Evolutionary conservation across 768 basidiomycete species (phyloP).

Genomic region (Lentinus tigrinus): DNA sequence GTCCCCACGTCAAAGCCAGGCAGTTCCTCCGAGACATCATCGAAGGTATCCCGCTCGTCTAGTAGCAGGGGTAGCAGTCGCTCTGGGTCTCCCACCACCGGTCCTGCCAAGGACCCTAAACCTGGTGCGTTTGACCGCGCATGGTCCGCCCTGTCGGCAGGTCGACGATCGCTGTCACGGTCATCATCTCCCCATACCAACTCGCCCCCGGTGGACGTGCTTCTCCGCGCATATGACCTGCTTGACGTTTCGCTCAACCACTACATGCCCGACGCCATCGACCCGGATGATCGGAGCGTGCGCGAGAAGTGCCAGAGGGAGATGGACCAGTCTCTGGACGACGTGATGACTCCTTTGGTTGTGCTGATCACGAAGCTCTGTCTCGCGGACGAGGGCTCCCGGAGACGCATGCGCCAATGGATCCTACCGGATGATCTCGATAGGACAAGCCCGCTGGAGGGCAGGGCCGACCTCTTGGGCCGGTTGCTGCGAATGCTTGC

Average conservation of each 20-base stretch:
- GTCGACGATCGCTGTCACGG: conserved; percentile 41
- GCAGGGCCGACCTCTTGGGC: conserved; percentile 72
- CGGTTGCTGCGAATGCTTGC: conserved; percentile 74
- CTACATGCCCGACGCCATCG: conserved; percentile 65
- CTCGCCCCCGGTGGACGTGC: conserved; percentile 44
- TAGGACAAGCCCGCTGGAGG: conserved; percentile 72
- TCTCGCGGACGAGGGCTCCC: conserved; percentile 56
- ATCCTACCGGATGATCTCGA: conserved; percentile 80
- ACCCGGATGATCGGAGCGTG: conserved; percentile 64
- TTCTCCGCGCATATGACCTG: conserved; percentile 66
- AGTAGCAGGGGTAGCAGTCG: conserved; percentile 12
- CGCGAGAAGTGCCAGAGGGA: conserved; percentile 51
- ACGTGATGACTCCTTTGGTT: conserved; percentile 72
- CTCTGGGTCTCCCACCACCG: conserved; percentile 19
- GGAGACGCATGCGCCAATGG: conserved; percentile 58
- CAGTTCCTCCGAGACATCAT: conserved; percentile 35
- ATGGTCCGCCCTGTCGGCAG: conserved; percentile 50
- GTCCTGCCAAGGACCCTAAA: conserved; percentile 26
- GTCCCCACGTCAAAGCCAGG: conserved; percentile 31
- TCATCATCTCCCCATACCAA: conserved; percentile 44
- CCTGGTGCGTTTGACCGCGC: conserved; percentile 51
- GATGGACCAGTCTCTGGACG: conserved; percentile 66
- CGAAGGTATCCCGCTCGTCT: conserved; percentile 28
- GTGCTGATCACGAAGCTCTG: conserved; percentile 74
- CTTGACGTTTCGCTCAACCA: conserved; percentile 57